Conservation (phyloP, 768 basidiomycete genomes). For the Cantharellus anzutake region DNA sequence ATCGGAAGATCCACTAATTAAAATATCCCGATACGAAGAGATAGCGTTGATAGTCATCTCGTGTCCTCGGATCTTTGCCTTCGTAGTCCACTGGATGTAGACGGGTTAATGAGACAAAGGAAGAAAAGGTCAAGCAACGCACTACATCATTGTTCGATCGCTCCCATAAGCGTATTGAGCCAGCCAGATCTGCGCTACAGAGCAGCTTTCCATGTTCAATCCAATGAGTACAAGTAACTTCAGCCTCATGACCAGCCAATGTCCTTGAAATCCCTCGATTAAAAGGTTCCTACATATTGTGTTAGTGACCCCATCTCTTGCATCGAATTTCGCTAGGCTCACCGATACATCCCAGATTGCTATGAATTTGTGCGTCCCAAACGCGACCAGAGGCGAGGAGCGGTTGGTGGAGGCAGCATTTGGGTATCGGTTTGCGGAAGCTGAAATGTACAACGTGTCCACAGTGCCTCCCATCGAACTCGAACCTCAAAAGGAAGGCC, state of each 20-base stretch:
- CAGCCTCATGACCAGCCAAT: conserved; percentile 51
- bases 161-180: conserved; percentile 46
- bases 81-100: conserved; percentile 35
- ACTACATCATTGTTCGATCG: conserved; percentile 16
- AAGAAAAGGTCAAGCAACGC: conserved; percentile 11
- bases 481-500: too few relatives aligned
- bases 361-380: conserved; percentile 35
- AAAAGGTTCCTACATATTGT: conserved; percentile 22
- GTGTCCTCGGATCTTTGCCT: conserved; percentile 37
- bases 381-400: conserved; percentile 26
- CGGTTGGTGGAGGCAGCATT: conserved; percentile 21
- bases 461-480: background rate
- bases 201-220: conserved; percentile 32
- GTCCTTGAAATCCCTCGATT: conserved; percentile 46
- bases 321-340: conserved; percentile 9
- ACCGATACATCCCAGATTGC: conserved; percentile 42
- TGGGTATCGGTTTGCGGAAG: conserved; percentile 29
- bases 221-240: conserved; percentile 58
- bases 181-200: conserved; percentile 60
- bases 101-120: background rate
- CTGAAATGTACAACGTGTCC: conserved; percentile 22
- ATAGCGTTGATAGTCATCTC: conserved; percentile 49
- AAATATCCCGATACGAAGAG: conserved; percentile 25
- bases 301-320: background rate
- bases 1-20: conserved; percentile 76